Evolutionary conservation across 208 protist species (phyloP), one percentile per base, ranked within the genome.

Genomic region (Porcisia deanei): DNA sequence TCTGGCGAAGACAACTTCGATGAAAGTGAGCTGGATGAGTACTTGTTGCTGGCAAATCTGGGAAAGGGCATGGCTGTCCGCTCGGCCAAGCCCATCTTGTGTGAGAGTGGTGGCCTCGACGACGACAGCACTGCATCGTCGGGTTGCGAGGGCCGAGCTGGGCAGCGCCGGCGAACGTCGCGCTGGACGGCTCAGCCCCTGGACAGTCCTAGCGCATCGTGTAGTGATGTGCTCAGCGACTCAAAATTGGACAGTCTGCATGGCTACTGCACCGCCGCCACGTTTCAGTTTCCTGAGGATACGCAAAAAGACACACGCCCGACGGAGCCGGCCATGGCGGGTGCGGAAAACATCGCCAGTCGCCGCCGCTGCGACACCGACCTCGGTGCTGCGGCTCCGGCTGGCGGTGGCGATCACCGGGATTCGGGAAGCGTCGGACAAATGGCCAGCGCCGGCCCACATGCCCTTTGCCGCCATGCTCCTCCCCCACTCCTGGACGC

Each of bases 191-290:
- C 30, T 8, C 25, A 8, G 59, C 16, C 22, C 34, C 7, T 12
- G 37, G 10, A 6, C 7, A 53, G 64, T 43, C 4, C 39, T 43
- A 43, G 64, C 18, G 6, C 43, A 25, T 39, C 25, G 8, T 3
- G 49, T 1, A 30, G 12, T 16, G 39, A 3, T 8, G 22, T 16
- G 61, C n/a, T 30, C 0, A 39, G 18, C 39, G 10, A 34, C 64
- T 30, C 43, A 10, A 34, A 30, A n/a, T 8, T 41, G 20, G 73
- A 53, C 47, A 58, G 45, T 55, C 66, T 69, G 6, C 47, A 76
- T 49, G 74, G 74, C 70, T 83, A 79, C 70, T 58, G 45, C 65
- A 66, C 54, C 22, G 79, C 79, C n/a, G 74, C 74, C 14, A 57
- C 73, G 3, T 83, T 80, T 39, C 52, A 43, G 39, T 83, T 83